Evolutionary conservation across 1,139 yeast genomes (phyloP).

Genomic region (Wickerhamomyces sp.): DNA sequence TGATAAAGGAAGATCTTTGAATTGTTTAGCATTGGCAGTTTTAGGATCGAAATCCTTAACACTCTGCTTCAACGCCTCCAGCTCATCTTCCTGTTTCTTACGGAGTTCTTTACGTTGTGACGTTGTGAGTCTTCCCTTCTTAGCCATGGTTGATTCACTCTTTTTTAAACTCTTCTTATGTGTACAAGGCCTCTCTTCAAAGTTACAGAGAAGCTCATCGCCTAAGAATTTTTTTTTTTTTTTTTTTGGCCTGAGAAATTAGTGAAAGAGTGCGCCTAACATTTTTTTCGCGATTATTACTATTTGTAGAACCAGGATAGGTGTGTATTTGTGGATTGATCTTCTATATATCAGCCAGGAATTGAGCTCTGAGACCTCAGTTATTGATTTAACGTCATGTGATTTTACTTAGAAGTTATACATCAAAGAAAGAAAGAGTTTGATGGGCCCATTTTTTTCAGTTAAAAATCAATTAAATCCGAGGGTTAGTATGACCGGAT

Average conservation of each 20-base stretch:
- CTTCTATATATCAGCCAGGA: no score
- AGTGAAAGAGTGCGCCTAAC: not conserved
- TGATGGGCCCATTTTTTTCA: no score
- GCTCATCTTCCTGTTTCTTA: constrained; percentile 39
- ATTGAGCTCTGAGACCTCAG: no score
- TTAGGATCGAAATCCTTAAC: constrained; percentile 48
- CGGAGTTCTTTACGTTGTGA: constrained; percentile 36
- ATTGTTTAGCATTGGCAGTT: constrained; percentile 33
- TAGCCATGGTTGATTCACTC: constrained; percentile 30
- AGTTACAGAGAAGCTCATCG: constrained; percentile 8
- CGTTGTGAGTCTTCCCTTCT: constrained; percentile 33
- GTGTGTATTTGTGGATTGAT: no score
- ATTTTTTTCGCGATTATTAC: not conserved
- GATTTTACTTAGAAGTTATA: no score
- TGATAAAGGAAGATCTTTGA: constrained; percentile 73
- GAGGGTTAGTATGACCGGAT: no score
- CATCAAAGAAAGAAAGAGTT: no score
- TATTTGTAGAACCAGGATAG: no score
- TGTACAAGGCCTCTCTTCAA: not conserved
- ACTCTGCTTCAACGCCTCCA: constrained; percentile 40
- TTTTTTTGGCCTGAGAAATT: not conserved
- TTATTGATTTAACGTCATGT: no score
- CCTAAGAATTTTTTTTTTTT: constrained; percentile 3
- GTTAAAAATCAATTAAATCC: no score
- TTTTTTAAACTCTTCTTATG: not conserved